Percentiles rank a stretch among this genome's conserved stretches.
Conservation (phyloP, 768 basidiomycete species). For the Gloeopeniophorella convolvens region DNA sequence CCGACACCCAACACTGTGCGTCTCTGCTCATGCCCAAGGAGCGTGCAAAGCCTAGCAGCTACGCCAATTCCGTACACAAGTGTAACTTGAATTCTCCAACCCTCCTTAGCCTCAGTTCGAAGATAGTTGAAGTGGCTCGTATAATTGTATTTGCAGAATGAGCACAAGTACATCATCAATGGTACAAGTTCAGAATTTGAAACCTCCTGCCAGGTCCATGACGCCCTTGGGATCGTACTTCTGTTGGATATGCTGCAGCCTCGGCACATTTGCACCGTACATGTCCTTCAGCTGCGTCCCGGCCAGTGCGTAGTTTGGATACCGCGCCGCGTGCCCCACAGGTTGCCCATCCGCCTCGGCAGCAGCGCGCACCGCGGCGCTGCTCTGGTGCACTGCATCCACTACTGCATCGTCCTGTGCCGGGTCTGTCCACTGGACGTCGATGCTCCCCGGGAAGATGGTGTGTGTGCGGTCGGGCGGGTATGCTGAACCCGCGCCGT, state of each 20-base stretch:
- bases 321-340: conserved; percentile 34
- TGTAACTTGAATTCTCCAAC: too few species aligned
- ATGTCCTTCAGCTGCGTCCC: conserved; percentile 44
- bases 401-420: conserved; percentile 36
- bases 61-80: too few species aligned
- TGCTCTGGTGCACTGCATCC: conserved; percentile 34
- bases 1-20: too few species aligned
- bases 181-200: too few species aligned
- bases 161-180: too few species aligned
- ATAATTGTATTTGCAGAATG: too few species aligned
- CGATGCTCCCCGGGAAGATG: conserved; percentile 11
- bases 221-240: conserved; percentile 48
- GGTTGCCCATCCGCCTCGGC: conserved; percentile 37
- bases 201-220: conserved; percentile 64
- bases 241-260: conserved; percentile 35
- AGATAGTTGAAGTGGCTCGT: too few species aligned
- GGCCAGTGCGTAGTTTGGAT: conserved; percentile 53
- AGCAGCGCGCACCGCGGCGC: conserved; percentile 33
- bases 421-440: conserved; percentile 38
- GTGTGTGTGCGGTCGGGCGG: conserved; percentile 7
- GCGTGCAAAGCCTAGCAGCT: too few species aligned
- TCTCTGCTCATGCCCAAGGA: too few species aligned
- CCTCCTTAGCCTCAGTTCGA: too few species aligned
- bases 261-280: conserved; percentile 43
- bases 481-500: conserved; percentile 8